These are phyloP conservation scores for Zasmidium citrigriseum DNA, from an alignment of 2,329 filamentous ascomycete species.

Conservation along the genomic window DNA sequence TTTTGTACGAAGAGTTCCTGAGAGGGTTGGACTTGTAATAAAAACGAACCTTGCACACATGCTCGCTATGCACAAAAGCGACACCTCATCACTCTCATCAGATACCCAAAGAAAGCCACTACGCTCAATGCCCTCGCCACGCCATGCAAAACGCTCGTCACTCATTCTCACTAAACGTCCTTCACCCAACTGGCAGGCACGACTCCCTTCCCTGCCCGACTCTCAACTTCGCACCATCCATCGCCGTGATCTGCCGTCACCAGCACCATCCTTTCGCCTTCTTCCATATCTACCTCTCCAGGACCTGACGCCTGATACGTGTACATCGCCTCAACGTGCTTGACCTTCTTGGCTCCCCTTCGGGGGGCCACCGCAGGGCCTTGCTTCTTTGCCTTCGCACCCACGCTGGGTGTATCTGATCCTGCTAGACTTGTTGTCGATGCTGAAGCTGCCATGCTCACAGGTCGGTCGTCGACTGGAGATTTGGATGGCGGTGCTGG, in stretches of 20 bases:
- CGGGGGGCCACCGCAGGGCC: slow-evolving; percentile 84
- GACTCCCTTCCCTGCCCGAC: slow-evolving; percentile 72
- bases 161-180: slow-evolving; percentile 51
- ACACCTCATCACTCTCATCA: neutral
- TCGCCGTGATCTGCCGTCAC: slow-evolving; percentile 86
- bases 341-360: slow-evolving; percentile 71
- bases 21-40: neutral
- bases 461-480: slow-evolving; percentile 20
- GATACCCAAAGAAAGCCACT: too few species aligned
- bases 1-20: too few species aligned
- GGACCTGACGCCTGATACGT: slow-evolving; percentile 86
- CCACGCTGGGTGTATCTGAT: slow-evolving; percentile 41
- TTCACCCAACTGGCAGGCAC: slow-evolving; percentile 94
- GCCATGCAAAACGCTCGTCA: neutral
- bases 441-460: slow-evolving; percentile 57
- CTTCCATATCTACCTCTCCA: slow-evolving; percentile 83
- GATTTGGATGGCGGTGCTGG: slow-evolving; percentile 17
- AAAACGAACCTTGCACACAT: neutral
- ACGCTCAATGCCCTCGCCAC: neutral
- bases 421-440: slow-evolving; percentile 68
- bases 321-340: slow-evolving; percentile 90
- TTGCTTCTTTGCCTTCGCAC: slow-evolving; percentile 68
- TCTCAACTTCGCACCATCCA: slow-evolving; percentile 96
- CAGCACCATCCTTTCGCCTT: slow-evolving; percentile 89
- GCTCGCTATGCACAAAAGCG: slow-evolving; percentile 3